Evolutionary conservation across 164 flowering plant genomes (phyloP), one percentile per base, ranked within the genome.

Genomic region (Nymphaea colorata): DNA sequence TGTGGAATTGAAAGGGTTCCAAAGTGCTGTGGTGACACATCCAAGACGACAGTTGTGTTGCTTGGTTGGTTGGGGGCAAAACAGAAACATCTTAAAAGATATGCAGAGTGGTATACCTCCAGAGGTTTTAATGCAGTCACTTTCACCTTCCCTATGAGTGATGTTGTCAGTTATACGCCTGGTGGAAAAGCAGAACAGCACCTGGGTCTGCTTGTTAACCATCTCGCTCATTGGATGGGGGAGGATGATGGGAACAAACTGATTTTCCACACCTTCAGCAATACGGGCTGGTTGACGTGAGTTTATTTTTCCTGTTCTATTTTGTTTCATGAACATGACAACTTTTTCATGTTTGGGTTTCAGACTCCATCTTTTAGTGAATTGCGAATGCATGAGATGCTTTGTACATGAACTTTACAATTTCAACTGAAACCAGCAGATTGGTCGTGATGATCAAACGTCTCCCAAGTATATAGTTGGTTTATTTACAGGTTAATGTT

Each of bases 241-340:
- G 98, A 87, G 74, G 88, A 91, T 78, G 65, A 80, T 16, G 87
- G 85, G 44, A 88, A 87, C 79, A 87, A 82, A 66, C 77, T 88
- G 12, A 83, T 88, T 57, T 89, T 85, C 65, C 99, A 95, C 73
- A 95, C 99, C 42, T 95, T 95, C 70, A 95, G 97, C 86, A 90
- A 95, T 73, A 95, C 99, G 0, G 99, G 98, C 69, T 95, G 99
- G 99, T 72, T 95, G 70, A 92, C 86, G 99, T 95, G 75, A 92
- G 94, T 64, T 17, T 25, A 68, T 41, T 17, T 17, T 61, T 68
- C 66, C 68, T 62, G 71, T 57, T 64, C 43, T 41, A 3, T 3
- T 62, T 1, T 66, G 17, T 69, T 61, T 25, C 36, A 25, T 25
- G 36, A 25, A 25, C 36, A 25, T 25, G 36, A 25, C 36, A 25